Evolutionary conservation across 176 grass and related monocot species (phyloP), one percentile per base, ranked within the genome.

Genomic region (Urochloa ruziziensis): DNA sequence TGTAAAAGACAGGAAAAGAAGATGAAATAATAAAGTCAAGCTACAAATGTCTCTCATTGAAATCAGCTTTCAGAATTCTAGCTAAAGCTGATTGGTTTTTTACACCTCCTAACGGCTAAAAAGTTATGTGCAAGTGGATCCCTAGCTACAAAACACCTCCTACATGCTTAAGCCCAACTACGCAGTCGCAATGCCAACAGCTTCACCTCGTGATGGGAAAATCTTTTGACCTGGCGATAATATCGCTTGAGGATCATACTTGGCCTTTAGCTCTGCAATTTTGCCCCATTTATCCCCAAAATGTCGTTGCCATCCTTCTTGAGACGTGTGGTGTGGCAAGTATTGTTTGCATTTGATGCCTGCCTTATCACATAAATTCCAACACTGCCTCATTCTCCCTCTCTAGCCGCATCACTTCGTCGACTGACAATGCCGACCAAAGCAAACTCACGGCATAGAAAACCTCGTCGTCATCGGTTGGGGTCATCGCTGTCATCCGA

Each of bases 381-480:
- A 94, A 1, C 44, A 94, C 74, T 1, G 85, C 39, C 18, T 88
- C 44, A 19, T 85, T 92, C 46, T 43, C 53, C 25, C 63, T 76
- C 70, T 83, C 56, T 4, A 90, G 66, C 12, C 7, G 51, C 25
- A 74, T 23, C 13, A 87, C 35, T 3, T 90, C 85, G 15, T 39
- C 34, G 2, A 1, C 1, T 2, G 75, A 83, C 13, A 74, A 5
- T 0, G 79, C 58, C 10, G 92, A 84, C 27, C 88, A 36, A 0
- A 92, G 89, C 17, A 94, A 10, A 3, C 77, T 82, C 43, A 92
- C 74, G 1, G 14, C 6, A 19, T 94, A 94, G 84, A 94, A 92
- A 44, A 94, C 65, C 0, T 77, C 73, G 2, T 91, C 85, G 14
- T 68, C 66, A 2, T 16, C 44, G 0, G 29, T 12, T 0, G 88